These are phyloP conservation scores for Penicillium macrosclerotiorum DNA, from an alignment of 495 filamentous ascomycete genomes.

Conservation along the genomic window DNA sequence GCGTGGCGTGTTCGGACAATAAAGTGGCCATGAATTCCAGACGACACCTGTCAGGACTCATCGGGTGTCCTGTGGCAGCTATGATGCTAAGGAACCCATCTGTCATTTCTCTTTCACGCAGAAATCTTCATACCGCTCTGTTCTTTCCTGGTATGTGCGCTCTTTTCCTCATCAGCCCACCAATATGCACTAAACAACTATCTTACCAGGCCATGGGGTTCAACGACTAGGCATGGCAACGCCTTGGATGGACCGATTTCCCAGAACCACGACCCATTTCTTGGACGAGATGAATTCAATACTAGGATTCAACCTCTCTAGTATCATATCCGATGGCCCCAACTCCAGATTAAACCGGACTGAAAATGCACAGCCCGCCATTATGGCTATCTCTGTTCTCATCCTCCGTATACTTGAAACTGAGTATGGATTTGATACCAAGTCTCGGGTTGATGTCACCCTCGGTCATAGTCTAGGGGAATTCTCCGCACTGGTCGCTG, in stretches of 20 bases:
- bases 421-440: conserved; percentile 74
- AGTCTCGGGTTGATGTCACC: conserved; percentile 70
- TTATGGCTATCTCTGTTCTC: conserved; percentile 89
- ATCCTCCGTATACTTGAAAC: conserved; percentile 86
- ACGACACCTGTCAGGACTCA: not conserved
- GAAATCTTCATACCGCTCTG: conserved; percentile 64
- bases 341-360: conserved; percentile 73
- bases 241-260: conserved; percentile 82
- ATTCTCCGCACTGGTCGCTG: conserved; percentile 85
- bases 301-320: conserved; percentile 64
- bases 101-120: conserved; percentile 1
- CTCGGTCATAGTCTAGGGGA: conserved; percentile 95
- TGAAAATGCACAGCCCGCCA: conserved; percentile 87
- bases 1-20: conserved; percentile 11
- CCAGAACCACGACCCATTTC: conserved; percentile 64
- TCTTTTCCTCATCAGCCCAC: not conserved
- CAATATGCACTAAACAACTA: conserved; percentile 2
- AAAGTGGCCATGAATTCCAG: conserved; percentile 14
- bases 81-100: conserved; percentile 3
- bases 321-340: conserved; percentile 78
- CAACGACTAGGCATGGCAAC: conserved; percentile 90
- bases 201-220: conserved; percentile 76
- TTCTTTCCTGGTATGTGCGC: conserved; percentile 73
- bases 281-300: conserved; percentile 81
- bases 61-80: not conserved